phyloP scores from a whole-genome alignment of 1,284 basidiomycete genomes.

The Sphaerobolus stellatus region DNA sequence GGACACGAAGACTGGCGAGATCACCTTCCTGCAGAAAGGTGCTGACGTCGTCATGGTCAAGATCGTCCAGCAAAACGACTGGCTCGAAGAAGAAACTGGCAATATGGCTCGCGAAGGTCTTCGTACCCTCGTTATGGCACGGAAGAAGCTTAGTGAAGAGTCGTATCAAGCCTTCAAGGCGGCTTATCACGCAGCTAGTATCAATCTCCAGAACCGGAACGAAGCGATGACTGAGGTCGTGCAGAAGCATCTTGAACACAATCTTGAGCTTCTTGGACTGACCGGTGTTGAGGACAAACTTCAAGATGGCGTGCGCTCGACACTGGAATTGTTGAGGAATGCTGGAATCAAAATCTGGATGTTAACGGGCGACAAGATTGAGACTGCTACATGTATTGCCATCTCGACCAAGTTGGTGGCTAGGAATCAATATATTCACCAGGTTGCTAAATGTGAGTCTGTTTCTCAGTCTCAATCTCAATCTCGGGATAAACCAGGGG shows the following conservation, averaged over 20 bases:
- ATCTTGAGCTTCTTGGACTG: slow-evolving; percentile 88
- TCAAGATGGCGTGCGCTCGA: slow-evolving; percentile 95
- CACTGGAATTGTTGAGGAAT: slow-evolving; percentile 90
- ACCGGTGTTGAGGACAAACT: slow-evolving; percentile 99
- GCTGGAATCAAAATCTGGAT: slow-evolving; percentile 99
- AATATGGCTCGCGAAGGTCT: slow-evolving; percentile 99
- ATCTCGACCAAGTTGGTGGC: slow-evolving; percentile 96
- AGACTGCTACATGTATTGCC: slow-evolving; percentile 98
- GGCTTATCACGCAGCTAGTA: slow-evolving; percentile 77
- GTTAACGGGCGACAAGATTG: slow-evolving; percentile 99
- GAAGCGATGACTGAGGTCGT: slow-evolving; percentile 81
- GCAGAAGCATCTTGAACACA: slow-evolving; percentile 77
- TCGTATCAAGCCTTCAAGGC: slow-evolving; percentile 76
- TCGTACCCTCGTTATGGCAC: slow-evolving; percentile 89
- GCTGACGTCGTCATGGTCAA: slow-evolving; percentile 96
- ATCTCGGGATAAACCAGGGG: not conserved
- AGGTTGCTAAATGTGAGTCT: slow-evolving; percentile 85
- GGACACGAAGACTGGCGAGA: slow-evolving; percentile 72
- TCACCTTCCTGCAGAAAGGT: slow-evolving; percentile 93
- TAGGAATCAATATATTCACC: slow-evolving; percentile 96
- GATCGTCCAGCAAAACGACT: slow-evolving; percentile 96
- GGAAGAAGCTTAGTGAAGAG: slow-evolving; percentile 72
- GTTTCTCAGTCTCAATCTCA: slow-evolving; percentile 4
- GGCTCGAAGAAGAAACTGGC: slow-evolving; percentile 97
- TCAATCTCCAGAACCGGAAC: slow-evolving; percentile 74